Percentiles rank a stretch among this genome's conserved stretches.
These are phyloP conservation scores for Podospora tetraspora DNA, from an alignment of 495 filamentous ascomycete species.

Conservation along the genomic window DNA sequence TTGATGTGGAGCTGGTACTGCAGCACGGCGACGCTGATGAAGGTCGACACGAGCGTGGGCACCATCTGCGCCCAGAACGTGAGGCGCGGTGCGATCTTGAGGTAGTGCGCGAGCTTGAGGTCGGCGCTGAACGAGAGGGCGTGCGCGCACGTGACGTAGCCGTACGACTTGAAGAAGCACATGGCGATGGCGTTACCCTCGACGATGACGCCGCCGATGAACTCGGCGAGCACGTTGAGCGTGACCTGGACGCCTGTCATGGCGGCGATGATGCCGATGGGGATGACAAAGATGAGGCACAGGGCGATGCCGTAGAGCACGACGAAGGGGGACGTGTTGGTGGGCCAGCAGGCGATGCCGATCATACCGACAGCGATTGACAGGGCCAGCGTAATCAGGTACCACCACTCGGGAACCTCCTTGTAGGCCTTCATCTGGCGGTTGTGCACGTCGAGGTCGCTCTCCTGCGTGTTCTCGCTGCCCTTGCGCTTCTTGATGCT, in stretches of 20 bases:
- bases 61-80: constrained; percentile 44
- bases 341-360: constrained; percentile 37
- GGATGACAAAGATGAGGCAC: constrained; percentile 39
- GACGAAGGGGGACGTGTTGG: constrained; percentile 36
- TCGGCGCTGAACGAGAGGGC: constrained; percentile 36
- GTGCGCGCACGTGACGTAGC: constrained; percentile 40
- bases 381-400: constrained; percentile 29
- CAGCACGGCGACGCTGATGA: constrained; percentile 38
- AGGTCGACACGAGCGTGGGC: constrained; percentile 35
- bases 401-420: constrained; percentile 44
- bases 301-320: constrained; percentile 41
- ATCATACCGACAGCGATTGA: constrained; percentile 33
- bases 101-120: constrained; percentile 42
- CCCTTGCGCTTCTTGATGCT: constrained; percentile 23
- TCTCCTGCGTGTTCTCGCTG: constrained; percentile 6
- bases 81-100: constrained; percentile 39
- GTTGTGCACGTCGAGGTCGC: constrained; percentile 33
- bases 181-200: constrained; percentile 41
- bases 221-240: constrained; percentile 42
- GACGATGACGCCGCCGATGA: constrained; percentile 40
- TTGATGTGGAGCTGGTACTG: constrained; percentile 39
- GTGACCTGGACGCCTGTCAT: constrained; percentile 42
- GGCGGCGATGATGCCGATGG: constrained; percentile 39
- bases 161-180: constrained; percentile 43
- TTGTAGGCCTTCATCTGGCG: constrained; percentile 37